Percentiles rank a stretch among this genome's conserved stretches.
These are phyloP conservation scores for Syncephalastrum contaminatum DNA, from an alignment of 371 early-diverging fungal species.

Conservation along the genomic window DNA sequence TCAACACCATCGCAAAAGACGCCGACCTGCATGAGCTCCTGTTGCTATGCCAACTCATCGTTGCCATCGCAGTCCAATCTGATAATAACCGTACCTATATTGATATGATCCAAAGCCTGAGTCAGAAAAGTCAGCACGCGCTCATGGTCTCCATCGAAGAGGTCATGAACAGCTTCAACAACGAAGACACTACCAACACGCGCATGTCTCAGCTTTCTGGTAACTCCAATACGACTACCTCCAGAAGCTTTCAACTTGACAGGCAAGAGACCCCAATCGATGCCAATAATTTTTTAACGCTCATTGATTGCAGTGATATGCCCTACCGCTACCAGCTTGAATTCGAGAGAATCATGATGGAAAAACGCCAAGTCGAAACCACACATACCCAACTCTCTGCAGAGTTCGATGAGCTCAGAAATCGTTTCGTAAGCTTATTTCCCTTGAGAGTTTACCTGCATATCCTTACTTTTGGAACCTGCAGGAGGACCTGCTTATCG, in stretches of 20 bases:
- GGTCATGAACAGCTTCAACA: slow-evolving; percentile 48
- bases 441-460: background rate
- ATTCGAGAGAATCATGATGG: slow-evolving; percentile 40
- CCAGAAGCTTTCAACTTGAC: slow-evolving; percentile 24
- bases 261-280: slow-evolving; percentile 4
- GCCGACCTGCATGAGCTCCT: slow-evolving; percentile 69
- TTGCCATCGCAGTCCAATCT: slow-evolving; percentile 89
- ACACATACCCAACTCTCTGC: slow-evolving; percentile 49
- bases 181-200: slow-evolving; percentile 24
- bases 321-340: slow-evolving; percentile 43
- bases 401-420: slow-evolving; percentile 53
- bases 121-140: slow-evolving; percentile 77
- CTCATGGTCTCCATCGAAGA: slow-evolving; percentile 91
- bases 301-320: slow-evolving; percentile 24
- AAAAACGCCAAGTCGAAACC: slow-evolving; percentile 58
- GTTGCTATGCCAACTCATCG: slow-evolving; percentile 76
- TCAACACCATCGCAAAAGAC: slow-evolving; percentile 85
- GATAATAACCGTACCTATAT: slow-evolving; percentile 82
- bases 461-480: slow-evolving; percentile 1
- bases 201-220: slow-evolving; percentile 36
- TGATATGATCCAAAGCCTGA: slow-evolving; percentile 81
- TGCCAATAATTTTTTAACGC: background rate
- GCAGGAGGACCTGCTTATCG: slow-evolving; percentile 64
- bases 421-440: slow-evolving; percentile 54
- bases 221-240: slow-evolving; percentile 21